Conservation (phyloP, 2,329 filamentous ascomycete species). For the Botrytis cinerea region DNA sequence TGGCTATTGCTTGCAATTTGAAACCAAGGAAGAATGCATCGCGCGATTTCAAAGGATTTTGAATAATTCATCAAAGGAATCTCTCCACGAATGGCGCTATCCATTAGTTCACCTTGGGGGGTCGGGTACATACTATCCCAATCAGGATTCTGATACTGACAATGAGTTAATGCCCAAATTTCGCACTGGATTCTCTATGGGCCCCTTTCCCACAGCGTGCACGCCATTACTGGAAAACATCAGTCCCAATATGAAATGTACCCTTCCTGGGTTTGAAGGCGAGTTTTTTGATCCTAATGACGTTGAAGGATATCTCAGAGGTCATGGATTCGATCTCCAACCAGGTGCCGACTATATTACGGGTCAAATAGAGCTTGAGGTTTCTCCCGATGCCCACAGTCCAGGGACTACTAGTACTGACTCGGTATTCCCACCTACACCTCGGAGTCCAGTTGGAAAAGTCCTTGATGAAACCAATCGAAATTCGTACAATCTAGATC, state of each 20-base stretch:
- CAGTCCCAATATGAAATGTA: conserved; percentile 52
- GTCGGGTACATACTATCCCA: conserved; percentile 64
- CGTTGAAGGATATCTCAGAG: conserved; percentile 70
- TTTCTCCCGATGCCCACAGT: conserved; percentile 26
- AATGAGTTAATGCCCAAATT: conserved; percentile 36
- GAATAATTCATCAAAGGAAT: conserved; percentile 40
- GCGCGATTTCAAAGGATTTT: conserved; percentile 44
- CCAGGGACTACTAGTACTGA: conserved; percentile 28
- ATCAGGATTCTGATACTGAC: conserved; percentile 30
- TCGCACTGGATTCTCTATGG: conserved; percentile 47
- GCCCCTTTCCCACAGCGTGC: conserved; percentile 50
- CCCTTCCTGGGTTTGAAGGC: conserved; percentile 65
- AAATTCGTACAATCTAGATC: not conserved
- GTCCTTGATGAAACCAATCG: conserved; percentile 17
- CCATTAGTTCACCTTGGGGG: conserved; percentile 69
- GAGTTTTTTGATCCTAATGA: conserved; percentile 78
- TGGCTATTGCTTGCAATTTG: conserved; percentile 67
- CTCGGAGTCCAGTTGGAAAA: conserved; percentile 29
- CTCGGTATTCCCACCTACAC: conserved; percentile 31
- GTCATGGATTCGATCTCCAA: conserved; percentile 63
- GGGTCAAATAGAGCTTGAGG: conserved; percentile 52
- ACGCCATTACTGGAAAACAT: conserved; percentile 48
- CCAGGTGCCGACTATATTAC: conserved; percentile 61
- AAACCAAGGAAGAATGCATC: conserved; percentile 51
- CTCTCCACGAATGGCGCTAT: conserved; percentile 58